Percentiles rank a stretch among this genome's conserved stretches.
phyloP scores from a whole-genome alignment of 495 filamentous ascomycete genomes.

The Mycothermus thermophilus region DNA sequence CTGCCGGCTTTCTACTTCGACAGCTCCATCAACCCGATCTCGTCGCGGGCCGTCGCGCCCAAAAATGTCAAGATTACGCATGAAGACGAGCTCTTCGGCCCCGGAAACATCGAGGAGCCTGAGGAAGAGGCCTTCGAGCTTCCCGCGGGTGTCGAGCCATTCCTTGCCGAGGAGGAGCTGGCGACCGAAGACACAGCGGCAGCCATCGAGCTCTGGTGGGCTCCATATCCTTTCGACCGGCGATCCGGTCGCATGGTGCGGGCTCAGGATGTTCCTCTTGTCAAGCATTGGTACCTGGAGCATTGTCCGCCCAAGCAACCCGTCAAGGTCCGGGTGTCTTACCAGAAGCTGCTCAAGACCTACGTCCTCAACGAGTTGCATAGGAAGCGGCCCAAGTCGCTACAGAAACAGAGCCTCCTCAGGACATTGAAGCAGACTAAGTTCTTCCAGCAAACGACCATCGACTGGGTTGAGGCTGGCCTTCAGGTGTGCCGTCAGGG shows the following conservation, averaged over 20 bases:
- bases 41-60: slow-evolving; percentile 81
- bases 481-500: slow-evolving; percentile 96
- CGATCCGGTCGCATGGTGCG: slow-evolving; percentile 96
- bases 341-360: slow-evolving; percentile 94
- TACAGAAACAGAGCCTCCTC: slow-evolving; percentile 87
- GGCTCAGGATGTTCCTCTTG: slow-evolving; percentile 89
- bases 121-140: slow-evolving; percentile 69
- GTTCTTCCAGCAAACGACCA: slow-evolving; percentile 98
- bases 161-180: slow-evolving; percentile 79
- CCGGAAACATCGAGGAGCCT: slow-evolving; percentile 65
- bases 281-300: slow-evolving; percentile 98
- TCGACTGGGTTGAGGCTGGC: slow-evolving; percentile 98
- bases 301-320: slow-evolving; percentile 81
- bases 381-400: slow-evolving; percentile 83
- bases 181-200: slow-evolving; percentile 83
- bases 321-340: slow-evolving; percentile 97
- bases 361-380: slow-evolving; percentile 95
- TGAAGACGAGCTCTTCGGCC: slow-evolving; percentile 89
- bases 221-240: slow-evolving; percentile 89
- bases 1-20: slow-evolving; percentile 97
- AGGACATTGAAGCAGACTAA: slow-evolving; percentile 87
- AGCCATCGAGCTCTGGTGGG: slow-evolving; percentile 96
- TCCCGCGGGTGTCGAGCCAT: slow-evolving; percentile 68
- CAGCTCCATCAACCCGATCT: slow-evolving; percentile 93
- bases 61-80: slow-evolving; percentile 89